These are phyloP conservation scores for Globisporangium lucens DNA, from an alignment of 352 stramenopile genomes.

Conservation along the genomic window DNA sequence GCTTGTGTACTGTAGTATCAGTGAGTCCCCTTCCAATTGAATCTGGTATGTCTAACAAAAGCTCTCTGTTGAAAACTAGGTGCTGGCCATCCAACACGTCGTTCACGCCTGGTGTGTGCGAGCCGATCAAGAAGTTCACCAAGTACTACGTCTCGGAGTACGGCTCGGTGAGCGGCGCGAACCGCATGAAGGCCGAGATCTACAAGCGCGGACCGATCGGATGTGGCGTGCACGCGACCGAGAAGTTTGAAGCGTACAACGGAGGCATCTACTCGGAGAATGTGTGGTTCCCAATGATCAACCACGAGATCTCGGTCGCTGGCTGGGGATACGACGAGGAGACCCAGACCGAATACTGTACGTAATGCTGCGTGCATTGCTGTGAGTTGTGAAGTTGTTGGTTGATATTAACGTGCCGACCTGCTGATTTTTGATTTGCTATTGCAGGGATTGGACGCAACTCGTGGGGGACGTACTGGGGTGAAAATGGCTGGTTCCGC, in stretches of 20 bases:
- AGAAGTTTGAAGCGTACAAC: slow-evolving; percentile 79
- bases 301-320: slow-evolving; percentile 89
- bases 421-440: slow-evolving; percentile 14
- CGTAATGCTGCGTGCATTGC: slow-evolving; percentile 11
- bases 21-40: not conserved
- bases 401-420: not conserved
- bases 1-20: not conserved
- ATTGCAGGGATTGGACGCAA: slow-evolving; percentile 84
- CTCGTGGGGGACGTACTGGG: slow-evolving; percentile 91
- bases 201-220: slow-evolving; percentile 89
- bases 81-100: slow-evolving; percentile 88
- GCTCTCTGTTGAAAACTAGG: slow-evolving; percentile 17
- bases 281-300: slow-evolving; percentile 77
- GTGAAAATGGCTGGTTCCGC: slow-evolving; percentile 91
- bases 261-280: slow-evolving; percentile 85
- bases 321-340: slow-evolving; percentile 87
- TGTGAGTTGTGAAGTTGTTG: not conserved
- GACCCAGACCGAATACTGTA: slow-evolving; percentile 88
- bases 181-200: slow-evolving; percentile 92
- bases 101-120: slow-evolving; percentile 80
- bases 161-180: slow-evolving; percentile 75
- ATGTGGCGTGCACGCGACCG: slow-evolving; percentile 83
- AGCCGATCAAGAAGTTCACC: slow-evolving; percentile 80
- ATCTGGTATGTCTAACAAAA: not conserved
- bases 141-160: slow-evolving; percentile 92